These are phyloP conservation scores for Salvia miltiorrhiza DNA, from an alignment of 257 asterid species.

Conservation along the genomic window DNA sequence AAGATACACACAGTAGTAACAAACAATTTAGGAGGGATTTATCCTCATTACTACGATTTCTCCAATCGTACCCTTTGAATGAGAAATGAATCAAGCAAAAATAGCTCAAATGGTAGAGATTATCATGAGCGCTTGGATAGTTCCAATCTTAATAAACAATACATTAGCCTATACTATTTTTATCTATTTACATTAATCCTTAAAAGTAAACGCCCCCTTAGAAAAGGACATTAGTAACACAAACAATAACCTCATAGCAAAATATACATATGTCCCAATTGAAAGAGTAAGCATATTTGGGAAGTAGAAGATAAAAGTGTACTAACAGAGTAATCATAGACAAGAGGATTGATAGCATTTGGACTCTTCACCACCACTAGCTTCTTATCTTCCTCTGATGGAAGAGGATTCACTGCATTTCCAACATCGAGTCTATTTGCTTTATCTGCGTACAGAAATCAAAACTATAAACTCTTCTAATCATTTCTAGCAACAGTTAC, in stretches of 20 bases:
- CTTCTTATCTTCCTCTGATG: slow-evolving; percentile 80
- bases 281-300: neutral
- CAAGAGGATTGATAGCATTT: slow-evolving; percentile 91
- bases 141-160: too few species aligned
- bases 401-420: slow-evolving; percentile 76
- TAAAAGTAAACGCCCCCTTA: too few species aligned
- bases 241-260: too few species aligned
- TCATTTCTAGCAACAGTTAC: neutral
- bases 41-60: too few species aligned
- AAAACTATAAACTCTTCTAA: neutral
- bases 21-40: too few species aligned
- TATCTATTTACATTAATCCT: too few species aligned
- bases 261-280: neutral
- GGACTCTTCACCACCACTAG: slow-evolving; percentile 90
- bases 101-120: too few species aligned
- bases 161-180: too few species aligned
- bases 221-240: too few species aligned
- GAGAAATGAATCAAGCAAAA: too few species aligned
- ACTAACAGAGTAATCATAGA: slow-evolving; percentile 92
- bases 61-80: too few species aligned
- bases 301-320: neutral
- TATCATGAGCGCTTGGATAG: too few species aligned
- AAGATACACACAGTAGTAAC: neutral
- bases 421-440: slow-evolving; percentile 79
- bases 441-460: slow-evolving; percentile 46